A percentile compares a stretch with the other conserved stretches of the same genome.
phyloP scores from a whole-genome alignment of 345 rosid genomes.

The Corymbia maculata region DNA sequence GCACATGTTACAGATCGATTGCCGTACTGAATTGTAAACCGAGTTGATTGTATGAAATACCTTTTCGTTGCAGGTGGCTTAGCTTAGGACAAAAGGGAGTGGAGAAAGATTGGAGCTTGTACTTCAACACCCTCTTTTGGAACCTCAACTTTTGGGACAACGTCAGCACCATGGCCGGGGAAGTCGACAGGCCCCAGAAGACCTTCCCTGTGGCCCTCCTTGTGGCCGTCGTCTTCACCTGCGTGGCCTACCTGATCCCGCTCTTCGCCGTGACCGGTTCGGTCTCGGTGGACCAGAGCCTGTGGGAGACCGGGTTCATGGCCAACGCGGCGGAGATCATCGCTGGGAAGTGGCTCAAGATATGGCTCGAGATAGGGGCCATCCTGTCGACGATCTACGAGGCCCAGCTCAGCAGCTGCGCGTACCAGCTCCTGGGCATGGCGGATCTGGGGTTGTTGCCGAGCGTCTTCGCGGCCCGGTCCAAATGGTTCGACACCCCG shows the following conservation, averaged over 20 bases:
- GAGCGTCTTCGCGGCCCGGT: slow-evolving; percentile 28
- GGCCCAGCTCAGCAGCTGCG: slow-evolving; percentile 51
- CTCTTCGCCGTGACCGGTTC: slow-evolving; percentile 67
- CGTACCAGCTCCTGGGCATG: slow-evolving; percentile 72
- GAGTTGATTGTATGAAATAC: neutral
- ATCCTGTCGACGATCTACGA: slow-evolving; percentile 37
- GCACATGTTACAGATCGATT: too few relatives aligned
- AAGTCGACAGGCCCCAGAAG: slow-evolving; percentile 59
- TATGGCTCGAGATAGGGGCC: slow-evolving; percentile 54
- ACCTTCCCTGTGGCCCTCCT: slow-evolving; percentile 65
- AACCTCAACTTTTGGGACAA: slow-evolving; percentile 92
- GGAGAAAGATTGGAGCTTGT: slow-evolving; percentile 64
- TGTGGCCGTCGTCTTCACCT: slow-evolving; percentile 63
- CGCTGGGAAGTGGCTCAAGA: slow-evolving; percentile 57
- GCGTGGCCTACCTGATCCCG: slow-evolving; percentile 65
- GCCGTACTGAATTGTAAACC: neutral
- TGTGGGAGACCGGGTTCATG: slow-evolving; percentile 54
- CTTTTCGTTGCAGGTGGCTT: slow-evolving; percentile 32
- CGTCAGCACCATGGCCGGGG: slow-evolving; percentile 82
- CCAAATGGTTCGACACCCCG: slow-evolving; percentile 64
- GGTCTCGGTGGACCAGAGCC: slow-evolving; percentile 22
- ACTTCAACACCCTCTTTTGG: slow-evolving; percentile 90
- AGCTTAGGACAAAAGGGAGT: slow-evolving; percentile 51
- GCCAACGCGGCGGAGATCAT: slow-evolving; percentile 50
- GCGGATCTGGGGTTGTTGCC: slow-evolving; percentile 62